These are phyloP conservation scores for Rhynchospora tenuis DNA, from an alignment of 176 grass and related monocot species.

Conservation along the genomic window DNA sequence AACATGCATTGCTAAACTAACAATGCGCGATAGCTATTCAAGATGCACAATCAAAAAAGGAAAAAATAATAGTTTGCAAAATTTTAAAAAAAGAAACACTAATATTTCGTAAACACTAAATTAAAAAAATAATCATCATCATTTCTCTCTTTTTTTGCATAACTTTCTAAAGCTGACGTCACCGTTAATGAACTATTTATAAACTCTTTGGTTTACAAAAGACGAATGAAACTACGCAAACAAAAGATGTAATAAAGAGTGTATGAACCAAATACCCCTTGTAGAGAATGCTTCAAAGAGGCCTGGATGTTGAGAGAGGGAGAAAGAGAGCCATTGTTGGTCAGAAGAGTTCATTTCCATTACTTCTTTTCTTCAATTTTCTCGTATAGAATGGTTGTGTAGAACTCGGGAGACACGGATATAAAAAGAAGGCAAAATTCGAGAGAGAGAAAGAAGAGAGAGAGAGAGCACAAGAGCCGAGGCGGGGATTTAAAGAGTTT, in stretches of 20 bases:
- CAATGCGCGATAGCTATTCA: not conserved
- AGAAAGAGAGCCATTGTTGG: slow-evolving; percentile 88
- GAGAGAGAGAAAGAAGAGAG: not conserved
- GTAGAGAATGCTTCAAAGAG: slow-evolving; percentile 70
- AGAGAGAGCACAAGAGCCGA: slow-evolving; percentile 43
- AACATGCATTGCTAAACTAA: not conserved
- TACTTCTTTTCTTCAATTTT: slow-evolving; percentile 4
- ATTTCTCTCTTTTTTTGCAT: not conserved
- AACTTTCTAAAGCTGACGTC: no score
- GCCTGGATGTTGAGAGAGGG: slow-evolving; percentile 64
- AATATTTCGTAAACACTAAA: not conserved
- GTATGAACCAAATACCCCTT: slow-evolving; percentile 24
- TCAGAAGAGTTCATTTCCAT: slow-evolving; percentile 68
- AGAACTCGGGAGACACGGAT: slow-evolving; percentile 19
- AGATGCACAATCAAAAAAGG: not conserved
- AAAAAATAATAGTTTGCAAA: not conserved
- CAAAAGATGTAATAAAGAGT: not conserved
- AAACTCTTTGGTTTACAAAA: not conserved
- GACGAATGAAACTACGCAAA: not conserved
- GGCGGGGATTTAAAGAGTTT: slow-evolving; percentile 36
- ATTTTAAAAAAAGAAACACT: not conserved
- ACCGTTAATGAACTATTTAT: no score
- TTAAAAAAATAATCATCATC: not conserved
- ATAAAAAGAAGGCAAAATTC: slow-evolving; percentile 33
- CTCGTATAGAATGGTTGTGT: slow-evolving; percentile 14